Conservation (phyloP, 345 rosid species). For the Boechera retrofracta region DNA sequence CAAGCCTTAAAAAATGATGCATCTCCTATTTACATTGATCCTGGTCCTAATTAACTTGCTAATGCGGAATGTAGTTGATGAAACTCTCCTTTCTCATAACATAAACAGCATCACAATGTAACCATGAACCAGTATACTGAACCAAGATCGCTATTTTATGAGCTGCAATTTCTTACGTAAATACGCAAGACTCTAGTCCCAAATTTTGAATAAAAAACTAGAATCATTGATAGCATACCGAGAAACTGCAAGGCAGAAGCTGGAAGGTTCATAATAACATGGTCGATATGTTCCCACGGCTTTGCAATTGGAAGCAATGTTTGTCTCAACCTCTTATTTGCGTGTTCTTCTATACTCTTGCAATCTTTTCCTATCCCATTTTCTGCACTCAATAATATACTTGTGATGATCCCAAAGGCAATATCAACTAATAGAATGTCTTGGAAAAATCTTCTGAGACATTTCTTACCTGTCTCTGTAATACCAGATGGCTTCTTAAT, state of each 20-base stretch:
- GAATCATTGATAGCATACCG: constrained; percentile 48
- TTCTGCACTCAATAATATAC: constrained; percentile 33
- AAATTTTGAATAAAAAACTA: background rate
- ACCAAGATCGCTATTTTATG: background rate
- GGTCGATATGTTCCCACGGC: constrained; percentile 94
- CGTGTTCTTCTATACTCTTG: constrained; percentile 51
- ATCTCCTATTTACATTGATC: constrained; percentile 13
- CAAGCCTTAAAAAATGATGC: background rate
- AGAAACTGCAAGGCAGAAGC: constrained; percentile 91
- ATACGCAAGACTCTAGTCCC: background rate
- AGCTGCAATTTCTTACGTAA: constrained; percentile 15
- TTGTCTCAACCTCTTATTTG: constrained; percentile 67
- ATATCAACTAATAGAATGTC: background rate
- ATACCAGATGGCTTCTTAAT: constrained; percentile 58
- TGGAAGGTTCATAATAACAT: constrained; percentile 97
- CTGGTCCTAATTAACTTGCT: constrained; percentile 2
- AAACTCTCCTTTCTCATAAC: constrained; percentile 8
- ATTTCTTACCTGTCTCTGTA: constrained; percentile 56
- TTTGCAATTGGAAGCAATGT: constrained; percentile 55
- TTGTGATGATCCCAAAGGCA: constrained; percentile 1
- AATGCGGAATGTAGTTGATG: background rate
- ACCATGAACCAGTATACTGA: constrained; percentile 7
- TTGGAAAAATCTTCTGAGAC: constrained; percentile 15
- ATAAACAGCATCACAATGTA: constrained; percentile 13
- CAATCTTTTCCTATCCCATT: constrained; percentile 44